phyloP scores from a whole-genome alignment of 2,329 filamentous ascomycete species.

The Stachybotrys echinatus region DNA sequence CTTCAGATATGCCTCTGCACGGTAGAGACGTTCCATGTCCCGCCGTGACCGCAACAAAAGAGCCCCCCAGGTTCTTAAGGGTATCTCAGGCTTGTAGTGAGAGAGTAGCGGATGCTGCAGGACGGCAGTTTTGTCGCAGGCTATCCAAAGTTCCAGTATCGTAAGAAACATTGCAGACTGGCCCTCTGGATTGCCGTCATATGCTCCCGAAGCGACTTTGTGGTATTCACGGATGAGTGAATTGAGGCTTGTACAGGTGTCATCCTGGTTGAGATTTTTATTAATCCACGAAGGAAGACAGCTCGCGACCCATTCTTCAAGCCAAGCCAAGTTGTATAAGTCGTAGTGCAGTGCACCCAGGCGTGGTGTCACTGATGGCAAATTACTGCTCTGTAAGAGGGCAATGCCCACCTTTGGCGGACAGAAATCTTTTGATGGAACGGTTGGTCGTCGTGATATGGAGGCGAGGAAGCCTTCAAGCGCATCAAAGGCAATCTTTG shows the following conservation, averaged over 20 bases:
- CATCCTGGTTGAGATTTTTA: constrained; percentile 7
- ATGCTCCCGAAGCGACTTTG: constrained; percentile 17
- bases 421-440: no score
- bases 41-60: constrained; percentile 36
- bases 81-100: constrained; percentile 41
- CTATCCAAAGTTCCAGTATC: constrained; percentile 52
- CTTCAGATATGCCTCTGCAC: constrained; percentile 40
- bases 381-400: no score
- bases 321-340: constrained; percentile 20
- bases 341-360: no score
- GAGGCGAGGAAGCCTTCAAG: no score
- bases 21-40: constrained; percentile 37
- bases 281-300: constrained; percentile 31
- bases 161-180: constrained; percentile 50
- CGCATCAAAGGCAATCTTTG: no score
- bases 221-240: constrained; percentile 28
- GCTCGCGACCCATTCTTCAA: constrained; percentile 45
- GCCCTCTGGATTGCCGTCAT: constrained; percentile 34
- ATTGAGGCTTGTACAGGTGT: constrained; percentile 21
- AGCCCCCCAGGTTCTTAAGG: constrained; percentile 26
- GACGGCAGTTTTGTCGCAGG: constrained; percentile 43
- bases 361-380: no score
- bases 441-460: no score
- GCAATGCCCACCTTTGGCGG: no score
- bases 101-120: constrained; percentile 30